Percentiles rank a stretch among this genome's conserved stretches.
Conservation (phyloP, 129 eudicot species). For the Artemisia annua region DNA sequence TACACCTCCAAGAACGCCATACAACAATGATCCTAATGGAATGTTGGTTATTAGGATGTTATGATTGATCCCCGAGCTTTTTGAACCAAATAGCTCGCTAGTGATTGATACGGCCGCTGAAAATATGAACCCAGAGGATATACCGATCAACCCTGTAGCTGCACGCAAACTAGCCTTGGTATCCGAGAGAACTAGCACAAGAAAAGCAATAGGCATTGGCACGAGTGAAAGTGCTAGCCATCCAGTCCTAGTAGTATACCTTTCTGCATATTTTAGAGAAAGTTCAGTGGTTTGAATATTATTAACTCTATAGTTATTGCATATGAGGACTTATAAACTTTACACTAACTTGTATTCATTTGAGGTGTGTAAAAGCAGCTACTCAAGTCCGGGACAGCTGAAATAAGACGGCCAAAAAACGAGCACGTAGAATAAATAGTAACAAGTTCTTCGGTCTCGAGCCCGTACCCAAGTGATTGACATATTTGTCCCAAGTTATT, state of each 20-base stretch:
- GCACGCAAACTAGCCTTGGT: too few relatives aligned
- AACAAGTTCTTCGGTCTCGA: conserved; percentile 32
- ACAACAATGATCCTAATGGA: conserved; percentile 65
- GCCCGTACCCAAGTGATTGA: conserved; percentile 40
- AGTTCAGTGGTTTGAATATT: background rate
- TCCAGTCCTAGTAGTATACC: too few relatives aligned
- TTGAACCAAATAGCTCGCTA: too few relatives aligned
- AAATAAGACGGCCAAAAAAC: conserved; percentile 68
- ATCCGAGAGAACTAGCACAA: too few relatives aligned
- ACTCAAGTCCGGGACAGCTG: conserved; percentile 56
- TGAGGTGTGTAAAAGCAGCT: conserved; percentile 4
- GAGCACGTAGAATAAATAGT: conserved; percentile 63
- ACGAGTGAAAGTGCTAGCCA: too few relatives aligned
- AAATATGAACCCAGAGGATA: conserved; percentile 42
- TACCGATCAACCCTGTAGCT: conserved; percentile 27
- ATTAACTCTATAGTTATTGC: background rate
- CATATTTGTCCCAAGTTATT: conserved; percentile 56
- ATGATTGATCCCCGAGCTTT: background rate
- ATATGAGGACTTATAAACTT: background rate
- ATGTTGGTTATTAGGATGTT: conserved; percentile 70
- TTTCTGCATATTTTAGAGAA: background rate
- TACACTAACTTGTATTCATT: conserved; percentile 36
- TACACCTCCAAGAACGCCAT: conserved; percentile 53
- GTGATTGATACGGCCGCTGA: conserved; percentile 55
- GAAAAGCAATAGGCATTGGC: too few relatives aligned